Percentiles rank a stretch among this genome's conserved stretches.
These are phyloP conservation scores for Lenwebbia sp. DNA, from an alignment of 345 rosid genomes.

Conservation along the genomic window DNA sequence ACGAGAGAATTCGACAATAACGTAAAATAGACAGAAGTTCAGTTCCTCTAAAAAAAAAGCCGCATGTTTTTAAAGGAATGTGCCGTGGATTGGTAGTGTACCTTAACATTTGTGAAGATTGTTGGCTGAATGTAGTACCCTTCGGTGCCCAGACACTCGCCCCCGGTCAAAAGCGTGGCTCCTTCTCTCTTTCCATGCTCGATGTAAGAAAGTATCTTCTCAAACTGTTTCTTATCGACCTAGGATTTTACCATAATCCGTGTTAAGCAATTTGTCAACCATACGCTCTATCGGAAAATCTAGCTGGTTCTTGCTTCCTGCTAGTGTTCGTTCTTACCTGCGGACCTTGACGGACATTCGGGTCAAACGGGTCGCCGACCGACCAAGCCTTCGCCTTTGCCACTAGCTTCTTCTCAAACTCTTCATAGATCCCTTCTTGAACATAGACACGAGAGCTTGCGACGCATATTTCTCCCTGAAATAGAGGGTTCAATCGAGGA, in stretches of 20 bases:
- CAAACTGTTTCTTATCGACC: conserved; percentile 47
- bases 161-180: conserved; percentile 53
- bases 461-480: conserved; percentile 66
- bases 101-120: conserved; percentile 56
- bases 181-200: conserved; percentile 64
- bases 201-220: conserved; percentile 50
- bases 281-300: not conserved
- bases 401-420: conserved; percentile 34
- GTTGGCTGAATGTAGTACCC: conserved; percentile 71
- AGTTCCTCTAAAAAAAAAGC: not conserved
- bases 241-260: not conserved
- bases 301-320: not conserved
- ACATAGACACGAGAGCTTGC: conserved; percentile 75
- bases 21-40: not conserved
- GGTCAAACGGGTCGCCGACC: conserved; percentile 72
- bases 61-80: not conserved
- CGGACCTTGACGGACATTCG: conserved; percentile 45
- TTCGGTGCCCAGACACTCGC: conserved; percentile 30
- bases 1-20: not conserved
- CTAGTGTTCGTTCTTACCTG: conserved; percentile 31
- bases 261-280: not conserved
- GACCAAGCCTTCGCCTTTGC: conserved; percentile 45
- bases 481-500: not conserved
- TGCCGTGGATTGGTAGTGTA: not conserved
- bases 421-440: conserved; percentile 66